Base-by-base conservation (phyloP, 805 yeast genomes). In the Candida chilensis region DNA sequence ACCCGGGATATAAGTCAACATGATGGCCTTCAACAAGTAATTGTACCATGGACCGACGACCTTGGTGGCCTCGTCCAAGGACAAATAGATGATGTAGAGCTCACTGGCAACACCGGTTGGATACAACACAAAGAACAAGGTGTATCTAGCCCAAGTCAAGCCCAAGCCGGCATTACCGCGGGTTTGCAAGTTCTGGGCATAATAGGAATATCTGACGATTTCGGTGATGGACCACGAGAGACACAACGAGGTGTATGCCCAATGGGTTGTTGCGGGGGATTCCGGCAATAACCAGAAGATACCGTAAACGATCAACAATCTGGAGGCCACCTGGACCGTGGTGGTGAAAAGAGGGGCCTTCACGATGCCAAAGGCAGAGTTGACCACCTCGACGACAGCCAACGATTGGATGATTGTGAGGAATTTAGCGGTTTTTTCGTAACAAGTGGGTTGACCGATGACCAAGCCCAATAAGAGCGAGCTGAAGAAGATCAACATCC, bases 141-240 rank as follows among this genome's bases (percentile, higher is more conserved):
- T 82, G 66, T 92, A 92, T 47, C 98, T 72, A 39, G 86, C 57
- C 67, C 79, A 71, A 13, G 77, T 70, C 40, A 90, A 63, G 47
- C 60, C 49, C 22, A 48, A 43, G 4, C 92, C 82, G 11, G 82
- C 78, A 2, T 58, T 46, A 2, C 67, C 72, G 6, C 60, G 58
- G 17, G 66, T 60, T 16, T 53, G 48, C 37, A 82, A 54, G 41
- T 76, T 76, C 32, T 79, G 66, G 5, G 94, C 88, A 50, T 92
- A 94, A 60, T 74, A 92, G 26, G 85, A 70, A 57, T 92, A 92
- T 51, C 98, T 71, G 34, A 88, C 78, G 27, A 85, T 68, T 55
- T 92, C 98, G n/a, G 97, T 85, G 31, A 84, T 44, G n/a, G 92
- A 74, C 98, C 98, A 92, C 9, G 96, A 87, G 27, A 75, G 42